Conservation (phyloP, 2,329 filamentous ascomycete genomes). For the Sarocladium brachiariae region DNA sequence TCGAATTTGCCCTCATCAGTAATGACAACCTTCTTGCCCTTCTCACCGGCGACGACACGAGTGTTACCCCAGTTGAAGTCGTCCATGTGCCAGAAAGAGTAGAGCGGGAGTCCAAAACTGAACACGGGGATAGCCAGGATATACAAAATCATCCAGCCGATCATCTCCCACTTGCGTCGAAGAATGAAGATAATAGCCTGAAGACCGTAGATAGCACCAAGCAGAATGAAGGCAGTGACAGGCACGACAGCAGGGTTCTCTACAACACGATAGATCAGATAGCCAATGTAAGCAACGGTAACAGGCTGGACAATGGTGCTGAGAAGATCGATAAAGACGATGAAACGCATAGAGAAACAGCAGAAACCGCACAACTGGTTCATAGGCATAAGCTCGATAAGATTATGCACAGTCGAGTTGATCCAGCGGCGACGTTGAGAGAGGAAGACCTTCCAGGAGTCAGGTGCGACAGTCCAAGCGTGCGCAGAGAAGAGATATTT, state of each 20-base stretch:
- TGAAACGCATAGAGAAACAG: slow-evolving; percentile 98
- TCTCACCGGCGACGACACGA: slow-evolving; percentile 90
- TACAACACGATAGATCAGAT: slow-evolving; percentile 72
- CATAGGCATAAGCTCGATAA: slow-evolving; percentile 90
- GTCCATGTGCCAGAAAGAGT: slow-evolving; percentile 99
- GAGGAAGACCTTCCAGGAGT: slow-evolving; percentile 89
- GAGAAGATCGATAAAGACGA: slow-evolving; percentile 89
- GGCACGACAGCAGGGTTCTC: slow-evolving; percentile 61
- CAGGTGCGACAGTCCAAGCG: slow-evolving; percentile 94
- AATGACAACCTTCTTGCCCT: slow-evolving; percentile 85
- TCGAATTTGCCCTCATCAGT: slow-evolving; percentile 98
- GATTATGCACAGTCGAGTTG: slow-evolving; percentile 97
- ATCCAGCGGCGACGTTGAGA: slow-evolving; percentile 99
- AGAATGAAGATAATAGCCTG: slow-evolving; percentile 97
- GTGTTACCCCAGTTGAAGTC: slow-evolving; percentile 99
- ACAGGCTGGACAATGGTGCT: slow-evolving; percentile 90
- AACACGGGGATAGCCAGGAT: slow-evolving; percentile 87
- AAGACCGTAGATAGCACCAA: slow-evolving; percentile 94
- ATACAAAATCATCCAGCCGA: slow-evolving; percentile 98
- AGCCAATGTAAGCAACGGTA: slow-evolving; percentile 80
- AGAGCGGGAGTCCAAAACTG: slow-evolving; percentile 81
- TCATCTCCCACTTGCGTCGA: slow-evolving; percentile 98
- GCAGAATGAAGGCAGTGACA: slow-evolving; percentile 78
- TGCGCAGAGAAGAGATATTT: slow-evolving; percentile 92
- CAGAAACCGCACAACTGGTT: slow-evolving; percentile 97